Conservation (phyloP, 1,139 yeast species). For the Yamadazyma buinensis region DNA sequence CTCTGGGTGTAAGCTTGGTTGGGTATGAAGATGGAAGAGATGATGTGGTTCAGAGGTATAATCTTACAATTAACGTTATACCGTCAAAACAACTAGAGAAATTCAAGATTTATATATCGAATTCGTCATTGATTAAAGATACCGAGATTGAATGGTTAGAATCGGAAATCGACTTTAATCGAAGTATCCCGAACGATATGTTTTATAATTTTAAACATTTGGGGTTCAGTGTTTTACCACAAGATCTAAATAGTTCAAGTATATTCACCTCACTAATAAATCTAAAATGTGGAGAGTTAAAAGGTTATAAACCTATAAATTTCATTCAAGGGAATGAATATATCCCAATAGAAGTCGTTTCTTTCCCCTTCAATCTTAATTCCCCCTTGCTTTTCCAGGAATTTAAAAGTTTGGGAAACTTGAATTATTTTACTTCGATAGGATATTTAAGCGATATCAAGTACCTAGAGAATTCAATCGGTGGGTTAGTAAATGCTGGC, state of each 20-base stretch:
- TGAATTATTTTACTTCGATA: conserved; percentile 25
- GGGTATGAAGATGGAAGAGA: no score
- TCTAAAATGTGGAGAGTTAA: no score
- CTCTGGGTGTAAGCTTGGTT: conserved; percentile 27
- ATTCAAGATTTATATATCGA: conserved; percentile 19
- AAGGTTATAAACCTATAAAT: conserved; percentile 7
- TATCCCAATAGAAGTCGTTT: conserved; percentile 12
- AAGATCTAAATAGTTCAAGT: conserved; percentile 12
- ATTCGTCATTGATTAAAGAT: conserved; percentile 11
- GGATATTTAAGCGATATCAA: conserved; percentile 49
- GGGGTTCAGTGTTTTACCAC: conserved; percentile 30
- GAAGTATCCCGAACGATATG: conserved; percentile 6
- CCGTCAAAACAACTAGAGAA: conserved; percentile 8
- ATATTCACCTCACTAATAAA: conserved; percentile 1
- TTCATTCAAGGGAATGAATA: conserved; percentile 6
- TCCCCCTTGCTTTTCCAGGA: conserved; percentile 45
- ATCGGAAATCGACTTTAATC: conserved; percentile 7
- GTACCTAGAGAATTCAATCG: conserved; percentile 64
- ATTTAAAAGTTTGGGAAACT: conserved; percentile 43
- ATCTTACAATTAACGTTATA: conserved; percentile 14
- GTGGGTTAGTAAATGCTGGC: conserved; percentile 42
- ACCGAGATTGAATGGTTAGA: conserved; percentile 22
- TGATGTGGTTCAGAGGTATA: no score
- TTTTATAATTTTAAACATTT: conserved; percentile 17
- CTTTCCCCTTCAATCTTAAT: conserved; percentile 57